A percentile compares a stretch with the other conserved stretches of the same genome.
phyloP scores from a whole-genome alignment of 805 yeast genomes.

The Zygoascus ofunaensis region DNA sequence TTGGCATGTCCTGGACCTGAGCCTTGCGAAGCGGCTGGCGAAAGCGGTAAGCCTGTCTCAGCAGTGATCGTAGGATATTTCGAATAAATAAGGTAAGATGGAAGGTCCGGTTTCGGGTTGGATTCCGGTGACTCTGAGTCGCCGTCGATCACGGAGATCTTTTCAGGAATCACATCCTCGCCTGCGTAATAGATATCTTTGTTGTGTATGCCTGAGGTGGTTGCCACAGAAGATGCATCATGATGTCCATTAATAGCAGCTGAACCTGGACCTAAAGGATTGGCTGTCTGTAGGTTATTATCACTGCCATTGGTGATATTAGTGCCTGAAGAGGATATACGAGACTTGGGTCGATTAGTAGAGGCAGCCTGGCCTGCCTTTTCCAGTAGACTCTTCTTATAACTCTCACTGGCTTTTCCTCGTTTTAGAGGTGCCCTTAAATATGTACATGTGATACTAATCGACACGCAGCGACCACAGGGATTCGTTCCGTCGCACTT shows the following conservation, averaged over 20 bases:
- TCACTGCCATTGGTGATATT: background rate
- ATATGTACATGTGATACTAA: conserved; percentile 26
- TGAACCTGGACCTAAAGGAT: background rate
- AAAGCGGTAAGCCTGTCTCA: background rate
- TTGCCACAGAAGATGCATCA: no score
- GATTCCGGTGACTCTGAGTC: background rate
- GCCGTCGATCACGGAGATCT: background rate
- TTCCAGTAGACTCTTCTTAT: conserved; percentile 6
- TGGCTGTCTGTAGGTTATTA: background rate
- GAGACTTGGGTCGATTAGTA: background rate
- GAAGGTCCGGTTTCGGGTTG: background rate
- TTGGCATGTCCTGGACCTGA: background rate
- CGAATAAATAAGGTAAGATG: conserved; percentile 1
- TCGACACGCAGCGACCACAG: conserved; percentile 33
- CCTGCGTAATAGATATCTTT: no score
- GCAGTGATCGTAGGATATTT: background rate
- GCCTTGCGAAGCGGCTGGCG: no score
- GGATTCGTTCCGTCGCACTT: conserved; percentile 42
- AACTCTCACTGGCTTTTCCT: conserved; percentile 34
- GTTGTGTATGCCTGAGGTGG: no score
- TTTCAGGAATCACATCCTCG: no score
- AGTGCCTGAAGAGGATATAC: background rate
- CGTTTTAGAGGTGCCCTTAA: conserved; percentile 37
- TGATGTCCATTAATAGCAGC: background rate
- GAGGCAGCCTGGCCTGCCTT: background rate